Base-by-base conservation (phyloP, 371 early-diverging fungal species). In the Mortierella sp. region DNA sequence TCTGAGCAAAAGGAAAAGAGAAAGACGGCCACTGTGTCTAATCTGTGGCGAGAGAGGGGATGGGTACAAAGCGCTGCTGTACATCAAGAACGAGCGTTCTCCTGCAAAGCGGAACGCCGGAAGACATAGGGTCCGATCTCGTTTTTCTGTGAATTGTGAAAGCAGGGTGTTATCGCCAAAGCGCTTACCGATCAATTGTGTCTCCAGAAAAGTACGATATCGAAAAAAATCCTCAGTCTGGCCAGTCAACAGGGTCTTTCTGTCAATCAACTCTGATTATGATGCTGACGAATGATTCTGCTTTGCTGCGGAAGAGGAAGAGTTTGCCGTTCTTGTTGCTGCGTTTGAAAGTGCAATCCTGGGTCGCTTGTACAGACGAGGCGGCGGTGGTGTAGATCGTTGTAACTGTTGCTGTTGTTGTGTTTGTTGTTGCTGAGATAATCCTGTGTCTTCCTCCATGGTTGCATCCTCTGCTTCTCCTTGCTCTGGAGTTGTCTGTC, bases 301-400 rank as follows among this genome's bases (percentile, higher is more conserved):
- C 9, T 19, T 63, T 60, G 52, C n/a, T 45, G 54, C 21, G 26
- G 73, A 73, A n/a, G 80, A 28, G 44, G 81, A 58, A 13, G 76
- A 52, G 38, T 26, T n/a, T 16, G 78, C 63, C 63, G 34, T 63
- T 34, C 63, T 63, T 9, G 75, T 63, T 38, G 80, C 76, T 34
- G 79, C 79, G 73, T 75, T 72, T 8, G 84, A 84, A 19, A 84
- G 76, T 3, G 84, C 84, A n/a, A 84, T 84, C 76, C 81, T 80
- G 7, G 84, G 84, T 34, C 84, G 75, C 45, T 84, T 84, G 76
- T 50, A 84, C 5, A 78, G 70, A 19, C 84, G 72, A 0, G 76
- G 79, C 0, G 72, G 84, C 38, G 63, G 79, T 19, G 74, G 72
- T n/a, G 42, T 38, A 38, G 42, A 38, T 5, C 5, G 42, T 38